phyloP scores from a whole-genome alignment of 768 basidiomycete genomes.

The Exidia glandulosa region DNA sequence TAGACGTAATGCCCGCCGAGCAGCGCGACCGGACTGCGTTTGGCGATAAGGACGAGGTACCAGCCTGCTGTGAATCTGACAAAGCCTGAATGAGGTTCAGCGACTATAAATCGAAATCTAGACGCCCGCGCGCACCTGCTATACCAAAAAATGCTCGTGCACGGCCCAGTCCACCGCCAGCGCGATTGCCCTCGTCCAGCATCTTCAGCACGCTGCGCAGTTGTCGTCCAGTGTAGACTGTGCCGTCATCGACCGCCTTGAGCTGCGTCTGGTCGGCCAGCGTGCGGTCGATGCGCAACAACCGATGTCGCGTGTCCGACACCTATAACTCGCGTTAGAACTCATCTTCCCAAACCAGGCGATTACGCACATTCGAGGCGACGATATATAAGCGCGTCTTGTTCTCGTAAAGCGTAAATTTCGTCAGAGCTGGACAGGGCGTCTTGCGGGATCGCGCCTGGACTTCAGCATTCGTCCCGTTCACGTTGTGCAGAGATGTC shows the following conservation, averaged over 20 bases:
- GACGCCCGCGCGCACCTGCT: slow-evolving; percentile 39
- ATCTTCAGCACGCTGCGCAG: slow-evolving; percentile 88
- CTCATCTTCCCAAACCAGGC: too few species aligned
- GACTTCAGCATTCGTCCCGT: too few species aligned
- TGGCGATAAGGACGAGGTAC: slow-evolving; percentile 88
- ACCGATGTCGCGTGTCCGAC: slow-evolving; percentile 76
- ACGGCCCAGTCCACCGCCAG: slow-evolving; percentile 75
- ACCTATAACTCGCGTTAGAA: too few species aligned
- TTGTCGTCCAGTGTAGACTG: slow-evolving; percentile 79
- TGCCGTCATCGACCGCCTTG: slow-evolving; percentile 73
- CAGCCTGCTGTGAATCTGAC: slow-evolving; percentile 90
- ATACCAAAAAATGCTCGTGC: slow-evolving; percentile 72
- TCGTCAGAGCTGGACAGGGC: slow-evolving; percentile 46
- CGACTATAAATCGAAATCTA: too few species aligned
- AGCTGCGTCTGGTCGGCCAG: slow-evolving; percentile 50
- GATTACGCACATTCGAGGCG: slow-evolving; percentile 85
- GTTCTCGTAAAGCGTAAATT: slow-evolving; percentile 91
- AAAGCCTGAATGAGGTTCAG: slow-evolving; percentile 47
- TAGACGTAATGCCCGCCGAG: slow-evolving; percentile 94
- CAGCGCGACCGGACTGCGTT: slow-evolving; percentile 84
- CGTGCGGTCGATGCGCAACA: slow-evolving; percentile 89
- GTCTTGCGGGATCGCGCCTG: too few species aligned
- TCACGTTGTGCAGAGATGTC: too few species aligned
- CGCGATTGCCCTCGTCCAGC: slow-evolving; percentile 90
- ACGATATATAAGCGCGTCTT: slow-evolving; percentile 83